Percentiles rank a stretch among this genome's conserved stretches.
Evolutionary conservation across 371 early-diverging fungal species (phyloP).

Genomic region (Rhizopus microsporus): DNA sequence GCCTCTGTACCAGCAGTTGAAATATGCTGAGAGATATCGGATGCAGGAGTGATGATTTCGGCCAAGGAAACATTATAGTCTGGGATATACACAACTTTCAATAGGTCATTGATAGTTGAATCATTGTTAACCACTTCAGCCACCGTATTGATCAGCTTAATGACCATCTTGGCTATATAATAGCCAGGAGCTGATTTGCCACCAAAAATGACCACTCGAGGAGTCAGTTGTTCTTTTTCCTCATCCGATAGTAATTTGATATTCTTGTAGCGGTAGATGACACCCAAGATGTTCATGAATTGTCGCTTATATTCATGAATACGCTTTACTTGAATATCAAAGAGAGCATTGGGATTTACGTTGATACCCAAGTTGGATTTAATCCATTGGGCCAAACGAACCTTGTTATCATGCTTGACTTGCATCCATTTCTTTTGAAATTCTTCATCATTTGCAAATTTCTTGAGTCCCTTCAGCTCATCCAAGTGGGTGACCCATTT

Average conservation of each 20-base stretch:
- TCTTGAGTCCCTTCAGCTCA: conserved; percentile 60
- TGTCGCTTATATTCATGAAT: conserved; percentile 97
- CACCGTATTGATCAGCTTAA: conserved; percentile 93
- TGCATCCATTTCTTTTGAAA: conserved; percentile 86
- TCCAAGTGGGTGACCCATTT: conserved; percentile 71
- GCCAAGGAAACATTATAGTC: conserved; percentile 95
- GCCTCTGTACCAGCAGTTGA: conserved; percentile 96
- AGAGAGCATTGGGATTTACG: conserved; percentile 83
- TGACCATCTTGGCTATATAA: conserved; percentile 93
- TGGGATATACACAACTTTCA: conserved; percentile 93
- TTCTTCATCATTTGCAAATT: conserved; percentile 56
- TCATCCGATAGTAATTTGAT: conserved; percentile 71
- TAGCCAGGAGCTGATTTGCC: conserved; percentile 93
- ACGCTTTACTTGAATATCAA: conserved; percentile 95
- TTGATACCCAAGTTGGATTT: conserved; percentile 60
- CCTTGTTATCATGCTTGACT: conserved; percentile 86
- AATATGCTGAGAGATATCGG: conserved; percentile 92
- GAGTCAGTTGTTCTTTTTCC: conserved; percentile 65
- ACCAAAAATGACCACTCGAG: conserved; percentile 81
- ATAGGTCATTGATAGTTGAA: conserved; percentile 65
- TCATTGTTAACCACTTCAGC: conserved; percentile 86
- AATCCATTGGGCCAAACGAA: conserved; percentile 82
- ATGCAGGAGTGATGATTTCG: conserved; percentile 88
- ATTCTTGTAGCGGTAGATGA: conserved; percentile 84
- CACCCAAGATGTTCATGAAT: conserved; percentile 92